Conservation (phyloP, 768 basidiomycete genomes). For the Omphalotus guepiniiformis region DNA sequence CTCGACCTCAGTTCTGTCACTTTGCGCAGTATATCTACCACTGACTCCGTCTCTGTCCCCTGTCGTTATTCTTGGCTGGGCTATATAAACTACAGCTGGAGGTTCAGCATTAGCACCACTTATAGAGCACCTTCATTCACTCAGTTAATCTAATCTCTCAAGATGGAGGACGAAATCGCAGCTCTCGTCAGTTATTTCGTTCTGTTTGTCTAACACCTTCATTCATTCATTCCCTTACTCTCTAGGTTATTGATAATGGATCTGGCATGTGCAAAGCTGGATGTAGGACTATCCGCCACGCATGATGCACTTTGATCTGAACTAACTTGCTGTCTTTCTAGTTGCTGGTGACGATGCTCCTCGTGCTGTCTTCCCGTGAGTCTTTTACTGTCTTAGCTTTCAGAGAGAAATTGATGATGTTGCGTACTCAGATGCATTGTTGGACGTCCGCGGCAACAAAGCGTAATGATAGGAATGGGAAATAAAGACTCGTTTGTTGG, state of each 20-base stretch:
- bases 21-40: background rate
- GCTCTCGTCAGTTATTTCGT: slow-evolving; percentile 37
- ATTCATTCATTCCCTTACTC: slow-evolving; percentile 3
- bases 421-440: slow-evolving; percentile 68
- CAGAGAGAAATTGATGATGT: background rate
- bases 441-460: slow-evolving; percentile 90
- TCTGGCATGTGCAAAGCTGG: slow-evolving; percentile 99
- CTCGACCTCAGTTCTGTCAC: too few species aligned
- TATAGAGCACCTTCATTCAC: background rate
- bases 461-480: slow-evolving; percentile 97
- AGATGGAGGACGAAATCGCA: slow-evolving; percentile 65
- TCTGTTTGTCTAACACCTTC: slow-evolving; percentile 2
- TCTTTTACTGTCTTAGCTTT: slow-evolving; percentile 16
- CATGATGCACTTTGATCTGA: background rate
- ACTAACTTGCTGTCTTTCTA: slow-evolving; percentile 28
- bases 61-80: too few species aligned
- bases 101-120: background rate
- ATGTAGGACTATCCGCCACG: slow-evolving; percentile 46
- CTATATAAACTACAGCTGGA: background rate
- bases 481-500: slow-evolving; percentile 97
- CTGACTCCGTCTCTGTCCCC: background rate
- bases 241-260: slow-evolving; percentile 84
- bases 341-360: slow-evolving; percentile 87
- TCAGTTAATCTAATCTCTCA: background rate
- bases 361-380: slow-evolving; percentile 94